Evolutionary conservation across 257 asterid genomes (phyloP), one percentile per base, ranked within the genome.

Genomic region (Solanum clarkiae): DNA sequence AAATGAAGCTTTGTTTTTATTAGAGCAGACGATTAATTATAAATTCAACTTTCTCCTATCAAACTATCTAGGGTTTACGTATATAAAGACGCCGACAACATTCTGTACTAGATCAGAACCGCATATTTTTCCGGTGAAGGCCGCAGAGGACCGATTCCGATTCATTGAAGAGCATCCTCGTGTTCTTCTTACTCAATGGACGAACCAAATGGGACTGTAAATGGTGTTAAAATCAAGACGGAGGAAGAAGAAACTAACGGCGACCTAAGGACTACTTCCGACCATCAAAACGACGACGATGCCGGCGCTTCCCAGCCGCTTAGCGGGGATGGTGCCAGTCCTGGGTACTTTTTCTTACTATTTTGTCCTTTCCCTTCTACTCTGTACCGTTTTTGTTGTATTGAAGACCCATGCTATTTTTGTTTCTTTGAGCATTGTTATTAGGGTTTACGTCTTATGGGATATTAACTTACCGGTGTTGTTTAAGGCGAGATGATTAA

Each of bases 251-350:
- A 79, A 53, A 79, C 18, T 9, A 79, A 79, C 17, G 83, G 53
- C 11, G 83, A 53, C 17, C 65, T 5, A 2, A 77, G 24, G 15
- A 29, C 83, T 51, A 53, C 63, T 79, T 26, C 83, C 10, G 26
- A 79, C 49, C 83, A 79, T 53, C 83, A 79, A 53, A 79, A 79
- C 77, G 22, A 10, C 49, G 86, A 18, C 22, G 62, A 86, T 60
- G 84, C 68, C 15, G 90, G 86, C 3, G 80, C 44, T 83, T 87
- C 93, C 18, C 87, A 87, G 40, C 91, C 88, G n/a, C 89, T 74
- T 80, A 74, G 74, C 36, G 92, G 91, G n/a, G 90, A 91, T 65
- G 93, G 92, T 80, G 94, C 92, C 85, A 90, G 93, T 74, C 94
- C 94, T 83, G 93, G 94, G 94, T 92, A 90, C 66, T 42, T 72